Percentiles rank a stretch among this genome's conserved stretches.
These are phyloP conservation scores for Adansonia gregorii DNA, from an alignment of 441 rosid genomes.

Conservation along the genomic window DNA sequence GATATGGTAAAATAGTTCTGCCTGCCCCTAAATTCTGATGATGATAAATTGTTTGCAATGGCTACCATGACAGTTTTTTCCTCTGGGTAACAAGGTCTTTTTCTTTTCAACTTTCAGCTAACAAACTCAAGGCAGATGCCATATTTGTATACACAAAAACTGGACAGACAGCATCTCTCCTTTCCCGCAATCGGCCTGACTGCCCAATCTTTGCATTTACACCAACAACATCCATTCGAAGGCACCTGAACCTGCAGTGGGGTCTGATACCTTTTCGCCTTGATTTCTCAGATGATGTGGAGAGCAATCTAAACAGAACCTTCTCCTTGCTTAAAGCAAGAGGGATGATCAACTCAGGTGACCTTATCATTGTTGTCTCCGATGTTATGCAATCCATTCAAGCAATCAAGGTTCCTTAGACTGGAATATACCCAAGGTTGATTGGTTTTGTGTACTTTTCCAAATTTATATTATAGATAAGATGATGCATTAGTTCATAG, in stretches of 20 bases:
- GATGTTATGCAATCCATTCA: slow-evolving; percentile 46
- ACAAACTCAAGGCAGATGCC: slow-evolving; percentile 46
- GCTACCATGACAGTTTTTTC: background rate
- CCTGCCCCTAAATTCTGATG: background rate
- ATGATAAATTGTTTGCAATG: background rate
- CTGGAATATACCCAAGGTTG: background rate
- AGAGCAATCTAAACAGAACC: slow-evolving; percentile 47
- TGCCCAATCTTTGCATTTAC: slow-evolving; percentile 53
- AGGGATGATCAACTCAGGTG: slow-evolving; percentile 49
- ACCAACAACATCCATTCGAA: slow-evolving; percentile 35
- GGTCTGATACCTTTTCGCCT: slow-evolving; percentile 50
- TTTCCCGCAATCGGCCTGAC: slow-evolving; percentile 46
- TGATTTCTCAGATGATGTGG: slow-evolving; percentile 45
- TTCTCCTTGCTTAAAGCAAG: slow-evolving; percentile 49
- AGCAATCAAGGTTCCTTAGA: slow-evolving; percentile 48
- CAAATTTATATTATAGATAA: background rate
- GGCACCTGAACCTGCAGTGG: slow-evolving; percentile 49
- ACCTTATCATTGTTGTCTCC: slow-evolving; percentile 49
- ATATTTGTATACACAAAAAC: slow-evolving; percentile 47
- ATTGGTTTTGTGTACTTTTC: background rate
- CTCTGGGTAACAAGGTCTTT: background rate
- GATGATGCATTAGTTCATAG: background rate
- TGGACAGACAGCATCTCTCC: slow-evolving; percentile 46
- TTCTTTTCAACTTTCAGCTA: slow-evolving; percentile 38
- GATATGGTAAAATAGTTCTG: too few relatives aligned